A percentile compares a stretch with the other conserved stretches of the same genome.
Evolutionary conservation across 495 filamentous ascomycete genomes (phyloP).

Genomic region (Penicillium chermesinum): DNA sequence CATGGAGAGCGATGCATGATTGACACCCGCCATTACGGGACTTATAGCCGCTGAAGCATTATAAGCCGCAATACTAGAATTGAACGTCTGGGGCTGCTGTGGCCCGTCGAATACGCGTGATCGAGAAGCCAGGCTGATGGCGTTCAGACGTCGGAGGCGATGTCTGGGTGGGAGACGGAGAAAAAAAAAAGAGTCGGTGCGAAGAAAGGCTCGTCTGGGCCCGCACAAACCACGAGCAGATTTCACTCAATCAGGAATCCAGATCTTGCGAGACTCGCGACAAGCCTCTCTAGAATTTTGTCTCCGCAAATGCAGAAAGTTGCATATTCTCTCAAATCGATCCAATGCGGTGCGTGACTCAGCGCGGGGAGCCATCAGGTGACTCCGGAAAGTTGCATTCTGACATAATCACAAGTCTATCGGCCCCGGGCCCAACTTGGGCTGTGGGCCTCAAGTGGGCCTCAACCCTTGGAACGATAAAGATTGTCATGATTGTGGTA

Average conservation of each 20-base stretch:
- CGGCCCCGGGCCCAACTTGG: too few relatives aligned
- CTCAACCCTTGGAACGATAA: too few relatives aligned
- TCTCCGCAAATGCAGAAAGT: constrained; percentile 10
- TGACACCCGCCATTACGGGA: constrained; percentile 43
- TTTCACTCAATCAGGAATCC: background rate
- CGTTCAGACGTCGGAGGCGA: constrained; percentile 9
- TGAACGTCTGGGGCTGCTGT: constrained; percentile 28
- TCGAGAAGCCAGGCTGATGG: constrained; percentile 42
- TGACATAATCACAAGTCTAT: too few relatives aligned
- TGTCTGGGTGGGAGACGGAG: background rate
- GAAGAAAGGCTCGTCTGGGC: background rate
- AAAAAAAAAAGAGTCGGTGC: background rate
- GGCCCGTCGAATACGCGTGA: constrained; percentile 35
- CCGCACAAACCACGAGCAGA: background rate
- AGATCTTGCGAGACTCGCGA: background rate
- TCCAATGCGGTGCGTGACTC: constrained; percentile 3
- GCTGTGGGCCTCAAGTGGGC: too few relatives aligned
- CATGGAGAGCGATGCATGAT: constrained; percentile 32
- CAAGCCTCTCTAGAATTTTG: constrained; percentile 2
- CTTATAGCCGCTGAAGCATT: constrained; percentile 38
- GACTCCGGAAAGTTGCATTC: background rate
- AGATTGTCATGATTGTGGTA: too few relatives aligned
- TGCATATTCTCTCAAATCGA: constrained; percentile 1
- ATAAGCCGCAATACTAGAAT: constrained; percentile 23
- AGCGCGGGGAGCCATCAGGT: constrained; percentile 2